phyloP scores from a whole-genome alignment of 2,329 filamentous ascomycete genomes.

The Alternaria arbusti region DNA sequence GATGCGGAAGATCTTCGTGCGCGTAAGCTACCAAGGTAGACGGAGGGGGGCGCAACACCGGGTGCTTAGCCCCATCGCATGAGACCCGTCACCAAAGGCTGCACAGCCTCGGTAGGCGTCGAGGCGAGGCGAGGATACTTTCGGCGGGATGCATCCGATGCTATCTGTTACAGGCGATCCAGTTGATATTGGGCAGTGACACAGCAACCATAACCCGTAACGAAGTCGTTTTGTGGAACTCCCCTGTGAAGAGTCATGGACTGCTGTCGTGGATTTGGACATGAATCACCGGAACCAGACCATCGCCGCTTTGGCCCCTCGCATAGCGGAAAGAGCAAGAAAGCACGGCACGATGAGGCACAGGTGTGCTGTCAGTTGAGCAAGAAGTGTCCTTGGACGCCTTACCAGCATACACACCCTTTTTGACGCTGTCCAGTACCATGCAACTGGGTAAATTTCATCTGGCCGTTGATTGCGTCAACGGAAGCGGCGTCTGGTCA shows the following conservation, averaged over 20 bases:
- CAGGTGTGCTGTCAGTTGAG: background rate
- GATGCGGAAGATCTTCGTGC: constrained; percentile 8
- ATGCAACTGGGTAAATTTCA: background rate
- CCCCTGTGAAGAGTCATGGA: background rate
- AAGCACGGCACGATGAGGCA: background rate
- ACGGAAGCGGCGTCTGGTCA: background rate
- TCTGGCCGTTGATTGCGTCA: background rate
- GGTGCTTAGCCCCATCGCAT: background rate
- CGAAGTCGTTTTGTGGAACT: background rate
- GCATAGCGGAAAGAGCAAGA: background rate
- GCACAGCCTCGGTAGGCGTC: background rate
- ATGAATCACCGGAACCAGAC: background rate
- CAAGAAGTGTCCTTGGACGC: background rate
- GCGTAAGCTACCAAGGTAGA: background rate
- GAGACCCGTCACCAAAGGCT: background rate
- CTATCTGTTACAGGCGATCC: background rate
- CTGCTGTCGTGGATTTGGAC: background rate
- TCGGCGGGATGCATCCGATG: background rate
- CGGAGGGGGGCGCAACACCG: background rate
- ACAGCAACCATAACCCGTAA: background rate
- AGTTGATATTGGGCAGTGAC: background rate
- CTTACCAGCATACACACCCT: background rate
- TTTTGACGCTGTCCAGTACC: background rate
- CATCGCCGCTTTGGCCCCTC: background rate
- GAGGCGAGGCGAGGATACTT: background rate